Percentiles rank a stretch among this genome's conserved stretches.
phyloP scores from a whole-genome alignment of 2,329 filamentous ascomycete genomes.

The Aspergillus melleus region DNA sequence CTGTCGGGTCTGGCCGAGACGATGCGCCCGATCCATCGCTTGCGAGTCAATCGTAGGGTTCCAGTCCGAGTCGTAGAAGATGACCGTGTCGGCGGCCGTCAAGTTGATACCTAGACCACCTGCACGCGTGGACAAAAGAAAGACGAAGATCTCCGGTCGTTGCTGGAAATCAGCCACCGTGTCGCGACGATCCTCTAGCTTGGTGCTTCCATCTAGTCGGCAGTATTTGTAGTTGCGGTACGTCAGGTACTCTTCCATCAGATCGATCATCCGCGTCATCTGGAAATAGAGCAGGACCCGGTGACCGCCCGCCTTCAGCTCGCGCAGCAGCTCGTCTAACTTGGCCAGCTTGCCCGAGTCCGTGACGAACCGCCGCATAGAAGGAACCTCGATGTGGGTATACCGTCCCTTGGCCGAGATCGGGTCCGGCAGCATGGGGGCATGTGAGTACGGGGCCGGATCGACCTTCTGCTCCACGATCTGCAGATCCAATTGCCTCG shows the following conservation, averaged over 20 bases:
- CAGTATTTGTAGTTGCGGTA: slow-evolving; percentile 99
- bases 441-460: slow-evolving; percentile 51
- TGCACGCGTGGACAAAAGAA: slow-evolving; percentile 90
- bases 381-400: slow-evolving; percentile 88
- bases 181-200: slow-evolving; percentile 93
- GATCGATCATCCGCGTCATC: slow-evolving; percentile 99
- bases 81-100: slow-evolving; percentile 94
- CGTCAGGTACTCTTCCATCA: slow-evolving; percentile 98
- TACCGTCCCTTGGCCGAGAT: slow-evolving; percentile 80
- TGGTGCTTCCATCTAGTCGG: slow-evolving; percentile 92
- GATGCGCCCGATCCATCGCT: slow-evolving; percentile 98
- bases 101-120: slow-evolving; percentile 98
- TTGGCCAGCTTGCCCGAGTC: slow-evolving; percentile 95
- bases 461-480: slow-evolving; percentile 74
- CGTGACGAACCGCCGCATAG: slow-evolving; percentile 96
- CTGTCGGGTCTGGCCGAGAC: slow-evolving; percentile 91
- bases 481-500: slow-evolving; percentile 65
- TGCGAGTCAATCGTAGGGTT: slow-evolving; percentile 98
- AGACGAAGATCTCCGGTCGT: slow-evolving; percentile 92
- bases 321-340: slow-evolving; percentile 80
- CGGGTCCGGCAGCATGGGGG: slow-evolving; percentile 75
- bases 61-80: slow-evolving; percentile 99
- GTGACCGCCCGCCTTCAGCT: slow-evolving; percentile 88
- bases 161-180: slow-evolving; percentile 97
- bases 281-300: slow-evolving; percentile 98